Conservation (phyloP, 768 basidiomycete genomes). For the Lactarius akahatsu region DNA sequence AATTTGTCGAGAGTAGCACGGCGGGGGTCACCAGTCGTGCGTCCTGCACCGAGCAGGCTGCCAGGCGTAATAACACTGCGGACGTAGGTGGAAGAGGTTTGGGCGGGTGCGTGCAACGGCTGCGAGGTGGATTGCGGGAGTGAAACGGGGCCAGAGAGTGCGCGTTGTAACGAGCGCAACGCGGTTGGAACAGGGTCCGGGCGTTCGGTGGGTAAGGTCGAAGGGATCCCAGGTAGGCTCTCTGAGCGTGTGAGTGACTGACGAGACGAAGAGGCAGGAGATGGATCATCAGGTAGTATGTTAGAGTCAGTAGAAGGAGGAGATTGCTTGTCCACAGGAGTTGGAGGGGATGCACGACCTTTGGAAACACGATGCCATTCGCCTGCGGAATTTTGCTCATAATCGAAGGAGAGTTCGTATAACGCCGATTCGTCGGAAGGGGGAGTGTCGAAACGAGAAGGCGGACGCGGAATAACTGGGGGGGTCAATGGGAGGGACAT, state of each 20-base stretch:
- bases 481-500: background rate
- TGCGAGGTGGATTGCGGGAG: constrained; percentile 35
- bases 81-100: constrained; percentile 23
- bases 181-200: constrained; percentile 35
- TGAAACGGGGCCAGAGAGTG: constrained; percentile 55
- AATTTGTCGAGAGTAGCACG: constrained; percentile 41
- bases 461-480: constrained; percentile 12
- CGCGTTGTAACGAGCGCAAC: constrained; percentile 61
- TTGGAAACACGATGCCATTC: constrained; percentile 58
- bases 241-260: constrained; percentile 66
- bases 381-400: constrained; percentile 54
- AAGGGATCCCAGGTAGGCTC: constrained; percentile 54
- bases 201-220: constrained; percentile 28
- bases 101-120: constrained; percentile 34
- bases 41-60: constrained; percentile 38
- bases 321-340: constrained; percentile 39
- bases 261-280: constrained; percentile 40
- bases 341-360: constrained; percentile 47
- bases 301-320: constrained; percentile 26
- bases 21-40: constrained; percentile 39
- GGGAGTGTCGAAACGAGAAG: constrained; percentile 34
- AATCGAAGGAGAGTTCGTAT: constrained; percentile 68
- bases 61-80: constrained; percentile 31
- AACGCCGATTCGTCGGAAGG: constrained; percentile 59
- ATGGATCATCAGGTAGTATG: constrained; percentile 36